These are phyloP conservation scores for Mallotus repandus DNA, from an alignment of 441 rosid species.

Conservation along the genomic window DNA sequence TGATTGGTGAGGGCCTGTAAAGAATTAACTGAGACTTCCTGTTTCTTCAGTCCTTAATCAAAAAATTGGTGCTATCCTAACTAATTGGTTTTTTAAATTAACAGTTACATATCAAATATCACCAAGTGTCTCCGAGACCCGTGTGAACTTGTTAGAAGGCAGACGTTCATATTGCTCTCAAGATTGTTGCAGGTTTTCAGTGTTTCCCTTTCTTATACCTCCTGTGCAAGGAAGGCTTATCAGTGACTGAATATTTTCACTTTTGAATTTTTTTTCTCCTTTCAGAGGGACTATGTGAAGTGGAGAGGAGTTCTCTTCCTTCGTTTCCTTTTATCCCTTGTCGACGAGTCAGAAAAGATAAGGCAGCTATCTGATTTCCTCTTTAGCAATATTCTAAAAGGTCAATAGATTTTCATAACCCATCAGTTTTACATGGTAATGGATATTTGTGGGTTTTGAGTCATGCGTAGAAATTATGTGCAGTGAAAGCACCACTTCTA, in stretches of 20 bases:
- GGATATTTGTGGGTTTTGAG: constrained; percentile 7
- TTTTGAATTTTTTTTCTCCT: constrained; percentile 22
- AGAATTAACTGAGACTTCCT: constrained; percentile 6
- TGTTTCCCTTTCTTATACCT: neutral
- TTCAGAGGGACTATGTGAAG: constrained; percentile 94
- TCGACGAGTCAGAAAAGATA: constrained; percentile 90
- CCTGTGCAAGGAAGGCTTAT: neutral
- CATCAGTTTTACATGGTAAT: neutral
- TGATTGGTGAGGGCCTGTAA: constrained; percentile 67
- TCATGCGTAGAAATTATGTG: constrained; percentile 22
- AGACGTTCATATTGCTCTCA: constrained; percentile 86
- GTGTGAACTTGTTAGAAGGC: constrained; percentile 91
- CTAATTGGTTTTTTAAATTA: constrained; percentile 27
- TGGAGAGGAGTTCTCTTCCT: constrained; percentile 95
- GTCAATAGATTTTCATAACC: constrained; percentile 32
- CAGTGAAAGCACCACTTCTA: constrained; percentile 93
- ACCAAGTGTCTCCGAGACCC: constrained; percentile 83
- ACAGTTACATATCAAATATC: constrained; percentile 85
- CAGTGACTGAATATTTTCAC: neutral
- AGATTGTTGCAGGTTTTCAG: constrained; percentile 77
- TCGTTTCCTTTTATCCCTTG: constrained; percentile 80
- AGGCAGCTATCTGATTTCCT: constrained; percentile 85
- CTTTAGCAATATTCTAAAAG: constrained; percentile 86
- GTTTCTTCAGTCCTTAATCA: constrained; percentile 8
- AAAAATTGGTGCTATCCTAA: constrained; percentile 13